Evolutionary conservation across 768 basidiomycete genomes (phyloP), one percentile per base, ranked within the genome.

Genomic region (Cystobasidium ongulense): DNA sequence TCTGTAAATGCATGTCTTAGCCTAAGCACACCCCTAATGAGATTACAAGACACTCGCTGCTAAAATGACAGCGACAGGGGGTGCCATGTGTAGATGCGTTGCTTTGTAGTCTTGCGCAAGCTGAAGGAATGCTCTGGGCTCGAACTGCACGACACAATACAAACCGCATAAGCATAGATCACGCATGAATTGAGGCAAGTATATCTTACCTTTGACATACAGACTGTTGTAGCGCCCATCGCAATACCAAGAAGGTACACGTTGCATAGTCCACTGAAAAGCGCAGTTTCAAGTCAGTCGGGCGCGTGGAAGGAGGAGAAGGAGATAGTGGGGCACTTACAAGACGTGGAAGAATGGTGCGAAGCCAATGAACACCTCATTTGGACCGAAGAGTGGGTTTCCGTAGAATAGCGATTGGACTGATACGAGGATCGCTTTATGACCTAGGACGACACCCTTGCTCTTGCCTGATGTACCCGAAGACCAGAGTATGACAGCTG

Each of bases 1-100:
- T 75, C n/a, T 59, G 33, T 5, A 59, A 27, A 59, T 10, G 23
- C 23, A 23, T 17, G 43, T 18, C n/a, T 10, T 64, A n/a, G 43
- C 13, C 13, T 46, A 13, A 46, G 43, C 43, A 46, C 43, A 13
- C 13, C n/a, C 13, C n/a, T n/a, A n/a, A 46, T 46, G 43, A n/a
- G n/a, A n/a, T 46, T 46, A 13, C 43, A 13, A 13, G 13, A 46
- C n/a, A 46, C 57, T 15, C 27, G 29, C 57, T 2, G 79, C 79
- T 41, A 80, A 73, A 0, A 77, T 77, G 39, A 80, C 78, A 25
- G 80, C 80, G 46, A 80, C 66, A 23, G 80, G 80, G 15, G 80
- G 78, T 17, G 77, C 78, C 66, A 80, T 78, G 76, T 80, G 80
- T 10, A 79, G 74, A 75, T 78, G 77, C 1, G 80, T 80, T 0